Conservation (phyloP, 148 eudicot genomes). For the Camellia granthamiana region DNA sequence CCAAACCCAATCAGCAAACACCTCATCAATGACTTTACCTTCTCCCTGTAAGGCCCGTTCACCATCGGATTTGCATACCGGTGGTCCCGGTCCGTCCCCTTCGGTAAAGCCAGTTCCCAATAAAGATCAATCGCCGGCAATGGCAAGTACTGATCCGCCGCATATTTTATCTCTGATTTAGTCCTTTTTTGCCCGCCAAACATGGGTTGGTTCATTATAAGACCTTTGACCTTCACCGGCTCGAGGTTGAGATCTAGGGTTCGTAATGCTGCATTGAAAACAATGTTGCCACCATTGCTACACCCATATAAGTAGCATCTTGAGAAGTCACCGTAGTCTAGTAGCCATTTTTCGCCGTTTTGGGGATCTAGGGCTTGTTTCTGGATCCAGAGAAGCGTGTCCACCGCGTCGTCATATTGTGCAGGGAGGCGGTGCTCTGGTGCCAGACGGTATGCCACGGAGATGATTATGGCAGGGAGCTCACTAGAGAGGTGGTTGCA, state of each 20-base stretch:
- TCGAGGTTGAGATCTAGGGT: constrained; percentile 28
- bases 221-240: constrained; percentile 42
- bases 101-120: constrained; percentile 68
- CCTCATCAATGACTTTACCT: constrained; percentile 41
- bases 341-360: constrained; percentile 56
- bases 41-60: constrained; percentile 31
- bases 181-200: constrained; percentile 54
- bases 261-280: constrained; percentile 49
- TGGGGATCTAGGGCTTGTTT: constrained; percentile 29
- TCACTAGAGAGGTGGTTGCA: constrained; percentile 28
- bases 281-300: constrained; percentile 67
- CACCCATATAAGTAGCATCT: constrained; percentile 49
- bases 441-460: constrained; percentile 57
- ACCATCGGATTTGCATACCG: constrained; percentile 61
- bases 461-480: constrained; percentile 45
- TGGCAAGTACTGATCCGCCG: constrained; percentile 47
- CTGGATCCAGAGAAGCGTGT: constrained; percentile 51
- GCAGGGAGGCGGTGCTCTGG: constrained; percentile 71
- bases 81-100: constrained; percentile 59
- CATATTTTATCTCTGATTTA: constrained; percentile 45
- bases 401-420: constrained; percentile 73
- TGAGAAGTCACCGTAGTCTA: constrained; percentile 56
- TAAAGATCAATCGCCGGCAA: constrained; percentile 52
- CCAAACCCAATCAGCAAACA: constrained; percentile 75
- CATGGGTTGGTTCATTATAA: constrained; percentile 58